Base-by-base conservation (phyloP, 768 basidiomycete species). In the Chalciporus sphaerocephalus region DNA sequence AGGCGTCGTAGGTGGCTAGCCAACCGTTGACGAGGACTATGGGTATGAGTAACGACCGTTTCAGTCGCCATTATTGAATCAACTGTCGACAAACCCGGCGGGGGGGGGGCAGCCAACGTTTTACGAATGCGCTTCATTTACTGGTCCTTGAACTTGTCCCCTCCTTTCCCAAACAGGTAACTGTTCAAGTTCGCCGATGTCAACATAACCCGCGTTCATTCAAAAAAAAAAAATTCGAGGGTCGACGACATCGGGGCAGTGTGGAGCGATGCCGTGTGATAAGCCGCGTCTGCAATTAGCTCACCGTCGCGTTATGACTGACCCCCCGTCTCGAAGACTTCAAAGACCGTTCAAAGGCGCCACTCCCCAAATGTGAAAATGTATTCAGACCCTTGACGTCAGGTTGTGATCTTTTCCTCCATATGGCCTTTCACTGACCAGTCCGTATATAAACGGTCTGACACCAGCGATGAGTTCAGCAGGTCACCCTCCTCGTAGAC, bases 331-430 rank as follows among this genome's bases (percentile, higher is more conserved):
- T 39, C 30, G 5, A 40, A 46, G 44, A 27, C 27, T 12, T 27
- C 27, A 10, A 10, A 17, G 16, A 9, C 18, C 16, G 10, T 38
- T 35, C n/a, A 22, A 41, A 28, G n/a, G 27, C 17, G n/a, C n/a
- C n/a, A 36, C 38, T 39, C 47, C 47, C 12, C 39, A 15, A 22
- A 12, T 15, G 18, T 42, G 34, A 35, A 44, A 47, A 27, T 37
- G 22, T 27, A 38, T 39, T 40, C 22, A 21, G 15, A 44, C 61
- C 62, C 61, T 64, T 66, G 61, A 66, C 59, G 62, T 64, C 62
- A 65, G 42, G 21, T 18, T 30, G 22, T 20, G 21, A 23, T 8
- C n/a, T 32, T 8, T 15, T 32, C 37, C 35, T 9, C 40, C 42
- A 57, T 53, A 44, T n/a, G 51, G 40, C 16, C 10, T 1, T 15